phyloP scores from a whole-genome alignment of 139 green algal species.

The Chlamydomonas incerta region DNA sequence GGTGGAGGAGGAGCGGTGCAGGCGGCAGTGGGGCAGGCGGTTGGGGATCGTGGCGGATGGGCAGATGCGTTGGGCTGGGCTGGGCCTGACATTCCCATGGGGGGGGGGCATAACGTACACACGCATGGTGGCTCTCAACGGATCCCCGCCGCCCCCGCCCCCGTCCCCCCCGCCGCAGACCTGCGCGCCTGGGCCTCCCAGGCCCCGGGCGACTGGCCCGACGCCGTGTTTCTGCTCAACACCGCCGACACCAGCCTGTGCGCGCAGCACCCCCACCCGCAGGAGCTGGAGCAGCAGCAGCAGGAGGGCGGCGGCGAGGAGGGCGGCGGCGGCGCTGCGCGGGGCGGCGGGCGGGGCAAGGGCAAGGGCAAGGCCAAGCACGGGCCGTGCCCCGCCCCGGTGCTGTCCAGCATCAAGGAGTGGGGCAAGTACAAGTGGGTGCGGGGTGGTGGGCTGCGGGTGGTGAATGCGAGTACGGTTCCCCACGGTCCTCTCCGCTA shows the following conservation, averaged over 20 bases:
- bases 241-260: constrained; percentile 11
- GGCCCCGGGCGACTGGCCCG: constrained; percentile 1
- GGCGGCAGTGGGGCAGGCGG: too few relatives aligned
- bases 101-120: too few relatives aligned
- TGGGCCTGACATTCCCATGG: too few relatives aligned
- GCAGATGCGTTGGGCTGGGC: too few relatives aligned
- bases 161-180: not conserved
- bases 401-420: constrained; percentile 32
- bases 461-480: too few relatives aligned
- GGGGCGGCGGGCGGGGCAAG: not conserved
- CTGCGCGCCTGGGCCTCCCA: not conserved
- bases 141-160: too few relatives aligned
- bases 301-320: not conserved
- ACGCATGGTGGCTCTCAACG: too few relatives aligned
- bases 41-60: too few relatives aligned
- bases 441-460: too few relatives aligned
- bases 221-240: not conserved
- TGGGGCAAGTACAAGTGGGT: constrained; percentile 11
- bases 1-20: too few relatives aligned
- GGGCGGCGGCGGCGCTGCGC: not conserved
- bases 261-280: not conserved
- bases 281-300: not conserved
- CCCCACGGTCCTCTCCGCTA: too few relatives aligned
- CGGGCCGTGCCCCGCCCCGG: constrained; percentile 3
- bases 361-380: not conserved